Evolutionary conservation across 768 basidiomycete species (phyloP), one percentile per base, ranked within the genome.

Genomic region (Xanthoconium stramineum): DNA sequence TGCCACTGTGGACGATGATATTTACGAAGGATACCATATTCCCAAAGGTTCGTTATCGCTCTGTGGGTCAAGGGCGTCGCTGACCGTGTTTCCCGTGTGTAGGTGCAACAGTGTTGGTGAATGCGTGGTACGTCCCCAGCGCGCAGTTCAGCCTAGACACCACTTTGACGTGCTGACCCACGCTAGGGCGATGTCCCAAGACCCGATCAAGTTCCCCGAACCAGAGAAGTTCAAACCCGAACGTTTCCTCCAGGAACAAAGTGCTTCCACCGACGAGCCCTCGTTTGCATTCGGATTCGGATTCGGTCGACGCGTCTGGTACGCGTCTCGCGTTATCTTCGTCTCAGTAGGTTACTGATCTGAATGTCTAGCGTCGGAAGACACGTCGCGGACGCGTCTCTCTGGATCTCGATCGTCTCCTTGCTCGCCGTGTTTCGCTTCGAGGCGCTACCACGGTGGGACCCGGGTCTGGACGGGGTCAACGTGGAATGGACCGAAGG

Each of bases 1-100:
- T 47, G 58, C 63, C 15, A 57, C 64, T 5, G 74, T 75, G 3
- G 62, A 72, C 36, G 76, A 78, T 52, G 79, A 77, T 48, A 52
- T 72, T 15, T 79, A 79, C 55, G 67, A 73, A 45, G 74, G 76
- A 20, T 79, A 79, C 52, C 59, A 79, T 7, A 85, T 85, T 42
- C 82, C 84, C 11, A 74, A 75, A 58, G 83, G 81, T 60, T 67
- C 77, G 28, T 37, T 20, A 13, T 43, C 33, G 39, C 20, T 37
- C 19, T 28, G 46, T 43, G 19, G 43, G 44, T 13, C 51, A 37
- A 55, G 30, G 40, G 37, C 3, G 35, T 44, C 8, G 20, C 29
- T 35, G 13, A 58, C 15, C 15, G 2, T 44, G 24, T 37, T 14
- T 28, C 32, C 12, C 32, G 14, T 15, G 3, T 35, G 20, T 17